phyloP scores from a whole-genome alignment of 192 early-diverging fungal genomes.

The Coemansia sp. region DNA sequence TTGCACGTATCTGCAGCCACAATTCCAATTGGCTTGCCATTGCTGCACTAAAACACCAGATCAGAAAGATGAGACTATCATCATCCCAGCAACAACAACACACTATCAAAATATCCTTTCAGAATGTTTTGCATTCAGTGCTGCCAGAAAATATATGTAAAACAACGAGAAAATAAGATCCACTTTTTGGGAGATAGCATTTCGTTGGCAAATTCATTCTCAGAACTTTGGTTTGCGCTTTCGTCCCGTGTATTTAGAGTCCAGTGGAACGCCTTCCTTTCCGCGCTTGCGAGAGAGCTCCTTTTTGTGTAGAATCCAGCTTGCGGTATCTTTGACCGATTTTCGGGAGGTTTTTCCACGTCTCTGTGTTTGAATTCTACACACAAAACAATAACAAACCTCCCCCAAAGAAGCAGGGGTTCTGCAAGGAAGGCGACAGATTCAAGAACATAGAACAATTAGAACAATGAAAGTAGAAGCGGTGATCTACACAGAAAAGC shows the following conservation, averaged over 20 bases:
- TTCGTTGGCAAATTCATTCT: neutral
- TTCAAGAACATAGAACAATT: neutral
- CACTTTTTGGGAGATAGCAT: no score
- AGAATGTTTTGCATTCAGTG: no score
- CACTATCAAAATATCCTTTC: no score
- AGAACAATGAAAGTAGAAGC: neutral
- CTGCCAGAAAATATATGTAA: no score
- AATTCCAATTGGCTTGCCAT: neutral
- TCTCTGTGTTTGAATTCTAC: conserved; percentile 42
- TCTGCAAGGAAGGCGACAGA: neutral
- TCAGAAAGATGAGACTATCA: neutral
- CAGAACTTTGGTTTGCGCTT: conserved; percentile 89
- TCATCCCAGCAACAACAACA: no score
- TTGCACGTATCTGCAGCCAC: conserved; percentile 4
- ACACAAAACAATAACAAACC: conserved; percentile 8
- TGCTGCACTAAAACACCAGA: neutral
- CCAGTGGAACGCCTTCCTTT: conserved; percentile 71
- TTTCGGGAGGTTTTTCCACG: conserved; percentile 52
- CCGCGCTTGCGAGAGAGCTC: conserved; percentile 78
- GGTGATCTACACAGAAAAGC: neutral
- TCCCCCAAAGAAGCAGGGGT: neutral
- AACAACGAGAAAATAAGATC: no score
- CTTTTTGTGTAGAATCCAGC: conserved; percentile 92
- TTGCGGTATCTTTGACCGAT: conserved; percentile 73
- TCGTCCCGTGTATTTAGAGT: conserved; percentile 94